A percentile compares a stretch with the other conserved stretches of the same genome.
phyloP scores from a whole-genome alignment of 768 basidiomycete species.

The Lactarius quietus region DNA sequence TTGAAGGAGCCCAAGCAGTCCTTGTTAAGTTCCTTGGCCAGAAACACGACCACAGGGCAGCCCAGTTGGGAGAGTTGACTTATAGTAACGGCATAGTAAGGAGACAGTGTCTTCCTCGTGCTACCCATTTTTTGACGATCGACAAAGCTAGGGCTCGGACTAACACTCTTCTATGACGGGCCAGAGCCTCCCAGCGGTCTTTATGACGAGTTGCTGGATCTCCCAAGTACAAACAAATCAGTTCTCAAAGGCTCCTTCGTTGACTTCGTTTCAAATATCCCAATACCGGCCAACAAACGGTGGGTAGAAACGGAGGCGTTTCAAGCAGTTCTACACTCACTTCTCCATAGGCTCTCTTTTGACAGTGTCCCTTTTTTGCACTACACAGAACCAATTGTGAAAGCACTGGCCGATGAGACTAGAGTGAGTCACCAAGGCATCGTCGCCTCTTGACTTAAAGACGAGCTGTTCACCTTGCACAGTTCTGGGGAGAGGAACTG shows the following conservation, averaged over 20 bases:
- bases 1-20: neutral
- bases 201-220: slow-evolving; percentile 44
- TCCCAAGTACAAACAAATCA: slow-evolving; percentile 36
- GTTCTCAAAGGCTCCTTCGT: slow-evolving; percentile 39
- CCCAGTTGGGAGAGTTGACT: slow-evolving; percentile 1
- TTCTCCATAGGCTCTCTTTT: slow-evolving; percentile 18
- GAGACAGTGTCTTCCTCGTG: slow-evolving; percentile 35
- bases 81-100: slow-evolving; percentile 13
- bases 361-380: slow-evolving; percentile 5
- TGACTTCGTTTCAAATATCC: slow-evolving; percentile 32
- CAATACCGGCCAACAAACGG: slow-evolving; percentile 30
- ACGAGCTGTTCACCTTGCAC: neutral
- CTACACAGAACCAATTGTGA: slow-evolving; percentile 4
- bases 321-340: neutral
- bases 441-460: neutral
- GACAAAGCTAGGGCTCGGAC: slow-evolving; percentile 29
- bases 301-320: neutral
- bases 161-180: slow-evolving; percentile 50
- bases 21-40: slow-evolving; percentile 1
- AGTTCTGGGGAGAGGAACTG: slow-evolving; percentile 47
- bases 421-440: neutral
- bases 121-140: slow-evolving; percentile 1
- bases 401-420: slow-evolving; percentile 12
- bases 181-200: slow-evolving; percentile 44
- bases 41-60: slow-evolving; percentile 10